These are phyloP conservation scores for Hyparrhenia diplandra DNA, from an alignment of 176 grass and related monocot species.

Conservation along the genomic window DNA sequence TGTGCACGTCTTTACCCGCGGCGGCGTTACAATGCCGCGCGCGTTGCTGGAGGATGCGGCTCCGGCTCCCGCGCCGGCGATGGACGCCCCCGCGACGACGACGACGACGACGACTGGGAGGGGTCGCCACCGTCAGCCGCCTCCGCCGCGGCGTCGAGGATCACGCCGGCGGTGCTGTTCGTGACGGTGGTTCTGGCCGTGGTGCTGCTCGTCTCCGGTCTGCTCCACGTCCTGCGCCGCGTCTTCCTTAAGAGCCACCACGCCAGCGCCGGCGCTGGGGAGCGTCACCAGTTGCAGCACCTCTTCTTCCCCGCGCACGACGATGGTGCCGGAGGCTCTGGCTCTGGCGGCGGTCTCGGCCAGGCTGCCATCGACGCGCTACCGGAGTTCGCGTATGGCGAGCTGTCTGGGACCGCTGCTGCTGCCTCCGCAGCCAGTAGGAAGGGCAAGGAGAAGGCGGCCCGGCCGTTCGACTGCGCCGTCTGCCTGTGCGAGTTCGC, in stretches of 20 bases:
- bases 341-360: constrained; percentile 29
- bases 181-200: constrained; percentile 80
- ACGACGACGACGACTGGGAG: neutral
- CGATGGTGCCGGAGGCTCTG: neutral
- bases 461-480: constrained; percentile 78
- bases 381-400: constrained; percentile 72
- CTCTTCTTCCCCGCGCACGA: constrained; percentile 62
- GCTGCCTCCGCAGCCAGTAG: neutral
- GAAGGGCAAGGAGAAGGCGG: constrained; percentile 30
- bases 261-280: constrained; percentile 40
- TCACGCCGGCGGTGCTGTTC: constrained; percentile 80
- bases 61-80: neutral
- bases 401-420: constrained; percentile 38
- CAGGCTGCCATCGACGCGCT: constrained; percentile 73
- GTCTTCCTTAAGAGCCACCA: constrained; percentile 65
- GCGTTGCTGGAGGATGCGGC: neutral
- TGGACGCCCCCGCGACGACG: neutral
- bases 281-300: constrained; percentile 75
- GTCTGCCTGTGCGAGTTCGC: constrained; percentile 77
- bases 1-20: neutral
- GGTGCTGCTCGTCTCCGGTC: constrained; percentile 70
- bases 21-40: neutral
- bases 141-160: constrained; percentile 12
- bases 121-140: neutral
- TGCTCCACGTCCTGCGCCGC: constrained; percentile 69